Conservation (phyloP, 306 rosid species). For the Alnus rubra region DNA sequence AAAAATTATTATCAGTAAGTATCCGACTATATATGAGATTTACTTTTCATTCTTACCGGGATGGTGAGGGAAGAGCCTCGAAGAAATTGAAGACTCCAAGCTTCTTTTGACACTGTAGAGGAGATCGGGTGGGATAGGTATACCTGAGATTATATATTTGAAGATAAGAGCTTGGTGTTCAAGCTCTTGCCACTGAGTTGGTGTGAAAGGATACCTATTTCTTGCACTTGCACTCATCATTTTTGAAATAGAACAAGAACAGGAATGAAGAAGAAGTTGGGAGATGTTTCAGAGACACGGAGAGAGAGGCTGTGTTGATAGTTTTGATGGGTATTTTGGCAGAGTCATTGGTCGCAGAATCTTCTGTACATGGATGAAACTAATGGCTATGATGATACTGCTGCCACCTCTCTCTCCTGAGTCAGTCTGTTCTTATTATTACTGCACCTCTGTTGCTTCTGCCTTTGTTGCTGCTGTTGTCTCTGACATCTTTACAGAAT, state of each 20-base stretch:
- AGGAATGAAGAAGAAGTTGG: constrained; percentile 1
- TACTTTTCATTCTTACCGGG: constrained; percentile 51
- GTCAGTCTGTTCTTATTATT: constrained; percentile 68
- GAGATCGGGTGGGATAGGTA: constrained; percentile 87
- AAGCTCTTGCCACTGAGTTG: constrained; percentile 96
- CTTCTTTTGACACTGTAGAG: constrained; percentile 81
- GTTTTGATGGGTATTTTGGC: constrained; percentile 33
- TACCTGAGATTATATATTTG: constrained; percentile 89
- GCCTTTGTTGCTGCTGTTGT: constrained; percentile 67
- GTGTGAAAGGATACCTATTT: constrained; percentile 75
- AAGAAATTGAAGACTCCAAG: constrained; percentile 65
- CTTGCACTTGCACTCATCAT: constrained; percentile 53
- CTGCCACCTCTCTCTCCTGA: constrained; percentile 49
- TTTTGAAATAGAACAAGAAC: constrained; percentile 22
- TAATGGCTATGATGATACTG: constrained; percentile 49
- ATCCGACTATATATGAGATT: not conserved
- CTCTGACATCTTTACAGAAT: constrained; percentile 64
- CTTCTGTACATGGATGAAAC: constrained; percentile 54
- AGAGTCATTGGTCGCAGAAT: constrained; percentile 41
- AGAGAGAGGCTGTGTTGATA: constrained; percentile 22
- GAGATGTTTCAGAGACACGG: constrained; percentile 27
- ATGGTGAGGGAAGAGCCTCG: constrained; percentile 80
- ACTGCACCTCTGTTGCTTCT: constrained; percentile 74
- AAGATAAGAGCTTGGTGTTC: constrained; percentile 95
- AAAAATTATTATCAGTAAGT: not conserved